Evolutionary conservation across 306 rosid genomes (phyloP), one percentile per base, ranked within the genome.

Genomic region (Quercus dentata): DNA sequence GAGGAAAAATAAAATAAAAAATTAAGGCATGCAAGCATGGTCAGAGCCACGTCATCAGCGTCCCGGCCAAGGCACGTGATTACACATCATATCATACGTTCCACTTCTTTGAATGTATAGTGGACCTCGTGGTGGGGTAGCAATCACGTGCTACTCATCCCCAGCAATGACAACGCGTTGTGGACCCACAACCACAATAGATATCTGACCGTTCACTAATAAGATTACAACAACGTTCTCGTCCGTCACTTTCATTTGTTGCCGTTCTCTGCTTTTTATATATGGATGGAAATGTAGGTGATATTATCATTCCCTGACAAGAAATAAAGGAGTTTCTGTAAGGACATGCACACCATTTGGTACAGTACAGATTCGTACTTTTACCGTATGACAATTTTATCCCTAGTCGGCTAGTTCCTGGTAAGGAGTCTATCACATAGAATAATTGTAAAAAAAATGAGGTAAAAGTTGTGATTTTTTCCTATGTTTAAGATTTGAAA

Each of bases 341-440:
- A 71, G 52, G 21, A 15, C 30, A 18, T 35, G 74, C 74, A 10
- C n/a, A 20, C n/a, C 10, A 0, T 65, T 41, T 49, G 13, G 81
- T 75, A 83, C 81, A 30, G 81, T 75, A 83, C 81, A 75, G 71
- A 59, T 56, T 80, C 76, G 77, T 80, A 76, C 87, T 56, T 21
- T 52, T 23, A 3, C 0, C 3, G 21, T 10, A 25, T 27, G 81
- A 57, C 81, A 57, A 25, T 56, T 65, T 41, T 64, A 52, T 46
- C 87, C 81, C 51, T 30, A 18, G 13, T 4, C 19, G 23, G 4
- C 8, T 8, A 38, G 3, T 7, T 0, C 46, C 0, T 38, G 46
- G 3, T 8, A 38, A 38, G 0, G 46, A 0, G 46, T 8, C 2
- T 33, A 5, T 33, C 38, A 0, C 7, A 5, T 38, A 2, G 2